These are phyloP conservation scores for Neonectria hederae DNA, from an alignment of 2,329 filamentous ascomycete genomes.

Conservation along the genomic window DNA sequence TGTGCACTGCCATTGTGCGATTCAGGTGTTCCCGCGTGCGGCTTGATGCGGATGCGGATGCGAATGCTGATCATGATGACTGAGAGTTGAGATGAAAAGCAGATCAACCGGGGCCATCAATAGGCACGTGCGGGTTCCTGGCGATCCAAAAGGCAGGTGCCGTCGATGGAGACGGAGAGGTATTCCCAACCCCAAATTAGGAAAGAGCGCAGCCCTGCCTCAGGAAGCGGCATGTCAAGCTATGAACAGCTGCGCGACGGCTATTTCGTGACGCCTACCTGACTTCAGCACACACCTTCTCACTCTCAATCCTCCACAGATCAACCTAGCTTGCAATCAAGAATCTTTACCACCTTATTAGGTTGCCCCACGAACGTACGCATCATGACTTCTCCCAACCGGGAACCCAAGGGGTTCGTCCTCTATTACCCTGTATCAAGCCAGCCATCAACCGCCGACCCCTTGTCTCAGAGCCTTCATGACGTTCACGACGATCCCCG, in stretches of 20 bases:
- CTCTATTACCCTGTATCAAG: not conserved
- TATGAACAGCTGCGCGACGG: not conserved
- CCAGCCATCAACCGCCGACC: not conserved
- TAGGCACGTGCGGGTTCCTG: not conserved
- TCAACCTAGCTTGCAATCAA: not conserved
- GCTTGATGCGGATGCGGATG: not conserved
- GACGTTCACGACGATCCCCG: not conserved
- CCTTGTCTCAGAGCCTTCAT: not conserved
- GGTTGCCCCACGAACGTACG: not conserved
- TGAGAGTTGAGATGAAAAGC: not conserved
- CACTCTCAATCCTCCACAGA: not conserved
- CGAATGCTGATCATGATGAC: not conserved
- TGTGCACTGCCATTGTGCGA: not conserved
- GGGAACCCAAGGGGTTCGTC: not conserved
- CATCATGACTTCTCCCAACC: not conserved
- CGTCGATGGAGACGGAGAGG: not conserved
- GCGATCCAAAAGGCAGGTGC: not conserved
- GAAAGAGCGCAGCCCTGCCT: constrained; percentile 5
- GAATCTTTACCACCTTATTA: not conserved
- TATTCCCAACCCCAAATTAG: constrained; percentile 2
- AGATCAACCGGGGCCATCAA: not conserved
- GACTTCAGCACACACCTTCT: not conserved
- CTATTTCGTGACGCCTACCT: not conserved
- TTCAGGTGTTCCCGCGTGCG: constrained; percentile 7
- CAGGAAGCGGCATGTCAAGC: not conserved